These are phyloP conservation scores for Rhodomyrtus psidioides DNA, from an alignment of 441 rosid species.

Conservation along the genomic window DNA sequence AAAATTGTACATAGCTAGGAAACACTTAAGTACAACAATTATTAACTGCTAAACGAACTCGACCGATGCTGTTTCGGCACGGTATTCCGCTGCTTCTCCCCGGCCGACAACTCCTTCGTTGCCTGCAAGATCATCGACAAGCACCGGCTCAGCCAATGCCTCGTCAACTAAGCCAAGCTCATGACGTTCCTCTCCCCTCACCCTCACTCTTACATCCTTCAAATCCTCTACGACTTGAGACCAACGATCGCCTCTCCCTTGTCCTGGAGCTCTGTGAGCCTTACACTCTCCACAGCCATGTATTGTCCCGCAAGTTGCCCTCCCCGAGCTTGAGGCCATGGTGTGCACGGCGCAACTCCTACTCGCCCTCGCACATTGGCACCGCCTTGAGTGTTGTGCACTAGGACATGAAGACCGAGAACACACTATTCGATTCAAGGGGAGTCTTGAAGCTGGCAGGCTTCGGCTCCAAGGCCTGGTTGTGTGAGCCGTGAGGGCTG, in stretches of 20 bases:
- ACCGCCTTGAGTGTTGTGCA: not conserved
- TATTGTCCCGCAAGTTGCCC: slow-evolving; percentile 11
- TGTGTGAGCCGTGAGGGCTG: too few species aligned
- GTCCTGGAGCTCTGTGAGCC: slow-evolving; percentile 60
- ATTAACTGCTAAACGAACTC: slow-evolving; percentile 58
- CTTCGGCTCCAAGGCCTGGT: slow-evolving; percentile 44
- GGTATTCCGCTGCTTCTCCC: slow-evolving; percentile 51
- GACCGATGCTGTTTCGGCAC: slow-evolving; percentile 64
- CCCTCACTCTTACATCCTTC: too few species aligned
- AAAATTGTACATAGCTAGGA: too few species aligned
- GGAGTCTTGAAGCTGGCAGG: slow-evolving; percentile 25
- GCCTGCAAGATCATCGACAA: slow-evolving; percentile 41
- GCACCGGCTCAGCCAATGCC: slow-evolving; percentile 13
- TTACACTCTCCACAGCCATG: slow-evolving; percentile 28
- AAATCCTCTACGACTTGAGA: slow-evolving; percentile 6
- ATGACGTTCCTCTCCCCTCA: too few species aligned
- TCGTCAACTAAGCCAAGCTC: too few species aligned
- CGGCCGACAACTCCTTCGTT: slow-evolving; percentile 1
- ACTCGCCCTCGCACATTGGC: slow-evolving; percentile 26
- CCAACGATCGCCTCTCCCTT: slow-evolving; percentile 38
- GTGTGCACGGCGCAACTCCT: slow-evolving; percentile 28
- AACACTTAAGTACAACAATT: slow-evolving; percentile 19
- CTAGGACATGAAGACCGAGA: slow-evolving; percentile 42
- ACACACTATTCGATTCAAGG: slow-evolving; percentile 25
- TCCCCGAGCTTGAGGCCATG: slow-evolving; percentile 22